These are phyloP conservation scores for Mycena vitilis DNA, from an alignment of 768 basidiomycete genomes.

Conservation along the genomic window DNA sequence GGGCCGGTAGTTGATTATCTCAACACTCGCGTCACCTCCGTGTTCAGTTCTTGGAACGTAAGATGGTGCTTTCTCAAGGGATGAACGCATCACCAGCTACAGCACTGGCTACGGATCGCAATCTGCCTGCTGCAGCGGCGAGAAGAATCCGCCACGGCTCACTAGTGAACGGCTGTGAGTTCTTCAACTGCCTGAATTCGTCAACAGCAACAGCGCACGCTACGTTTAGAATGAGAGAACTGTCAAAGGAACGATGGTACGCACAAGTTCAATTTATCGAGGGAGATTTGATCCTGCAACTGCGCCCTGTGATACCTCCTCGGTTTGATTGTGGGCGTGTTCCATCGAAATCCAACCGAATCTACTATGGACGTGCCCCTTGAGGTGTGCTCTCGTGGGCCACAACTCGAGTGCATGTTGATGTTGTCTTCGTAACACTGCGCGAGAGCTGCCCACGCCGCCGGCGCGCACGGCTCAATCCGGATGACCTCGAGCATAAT, in stretches of 20 bases:
- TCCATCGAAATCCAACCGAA: conserved; percentile 66
- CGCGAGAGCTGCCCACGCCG: conserved; percentile 91
- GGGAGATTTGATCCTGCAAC: conserved; percentile 75
- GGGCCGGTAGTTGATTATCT: too few relatives aligned
- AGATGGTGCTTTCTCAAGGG: neutral
- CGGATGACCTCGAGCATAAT: conserved; percentile 93
- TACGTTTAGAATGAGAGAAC: neutral
- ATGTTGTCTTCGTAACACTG: conserved; percentile 83
- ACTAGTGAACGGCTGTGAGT: neutral
- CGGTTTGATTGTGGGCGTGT: too few relatives aligned
- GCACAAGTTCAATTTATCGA: conserved; percentile 62
- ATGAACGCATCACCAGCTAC: neutral
- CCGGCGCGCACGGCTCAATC: conserved; percentile 85
- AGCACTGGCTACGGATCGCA: neutral
- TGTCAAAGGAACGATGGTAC: too few relatives aligned
- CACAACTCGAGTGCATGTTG: conserved; percentile 83
- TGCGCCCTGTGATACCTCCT: too few relatives aligned
- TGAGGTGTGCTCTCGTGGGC: conserved; percentile 91
- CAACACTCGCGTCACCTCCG: too few relatives aligned
- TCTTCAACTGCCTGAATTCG: neutral
- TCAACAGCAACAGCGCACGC: neutral
- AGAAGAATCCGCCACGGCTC: neutral
- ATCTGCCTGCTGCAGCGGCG: neutral
- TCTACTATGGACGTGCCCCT: conserved; percentile 88
- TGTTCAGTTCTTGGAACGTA: too few relatives aligned